phyloP scores from a whole-genome alignment of 306 rosid species.

The Trifolium subterraneum region DNA sequence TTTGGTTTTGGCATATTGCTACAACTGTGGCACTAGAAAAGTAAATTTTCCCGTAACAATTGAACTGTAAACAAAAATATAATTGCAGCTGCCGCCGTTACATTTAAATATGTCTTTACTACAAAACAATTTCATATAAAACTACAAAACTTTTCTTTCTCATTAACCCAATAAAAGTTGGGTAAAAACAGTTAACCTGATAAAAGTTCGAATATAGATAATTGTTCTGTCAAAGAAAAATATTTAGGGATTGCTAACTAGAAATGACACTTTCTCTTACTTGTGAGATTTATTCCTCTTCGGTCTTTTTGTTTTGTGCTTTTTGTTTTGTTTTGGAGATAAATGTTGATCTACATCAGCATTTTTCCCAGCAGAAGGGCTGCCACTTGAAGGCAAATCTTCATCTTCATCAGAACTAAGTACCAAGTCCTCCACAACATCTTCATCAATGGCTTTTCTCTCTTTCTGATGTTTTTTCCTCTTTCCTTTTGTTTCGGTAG shows the following conservation, averaged over 20 bases:
- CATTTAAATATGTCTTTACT: background rate
- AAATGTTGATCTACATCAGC: constrained; percentile 31
- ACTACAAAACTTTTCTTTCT: constrained; percentile 40
- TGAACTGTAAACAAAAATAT: constrained; percentile 1
- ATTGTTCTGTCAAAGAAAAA: background rate
- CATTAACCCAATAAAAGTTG: constrained; percentile 6
- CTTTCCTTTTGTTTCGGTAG: constrained; percentile 58
- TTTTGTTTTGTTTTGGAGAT: constrained; percentile 51
- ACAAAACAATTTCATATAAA: constrained; percentile 15
- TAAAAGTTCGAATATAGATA: constrained; percentile 6
- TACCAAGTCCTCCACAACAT: constrained; percentile 84
- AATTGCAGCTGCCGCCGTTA: background rate
- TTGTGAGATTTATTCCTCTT: constrained; percentile 46
- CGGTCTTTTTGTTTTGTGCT: constrained; percentile 41
- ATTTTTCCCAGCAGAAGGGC: constrained; percentile 48
- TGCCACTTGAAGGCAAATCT: constrained; percentile 49
- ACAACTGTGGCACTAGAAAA: background rate
- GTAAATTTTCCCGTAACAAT: background rate
- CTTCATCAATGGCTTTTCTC: constrained; percentile 69
- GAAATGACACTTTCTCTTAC: constrained; percentile 46
- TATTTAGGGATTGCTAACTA: constrained; percentile 22
- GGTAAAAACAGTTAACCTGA: no score
- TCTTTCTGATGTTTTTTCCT: constrained; percentile 49
- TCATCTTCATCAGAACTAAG: constrained; percentile 94
- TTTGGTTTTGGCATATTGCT: background rate